Conservation (phyloP, 2,329 filamentous ascomycete species). For the Ramularia collo-cygni region DNA sequence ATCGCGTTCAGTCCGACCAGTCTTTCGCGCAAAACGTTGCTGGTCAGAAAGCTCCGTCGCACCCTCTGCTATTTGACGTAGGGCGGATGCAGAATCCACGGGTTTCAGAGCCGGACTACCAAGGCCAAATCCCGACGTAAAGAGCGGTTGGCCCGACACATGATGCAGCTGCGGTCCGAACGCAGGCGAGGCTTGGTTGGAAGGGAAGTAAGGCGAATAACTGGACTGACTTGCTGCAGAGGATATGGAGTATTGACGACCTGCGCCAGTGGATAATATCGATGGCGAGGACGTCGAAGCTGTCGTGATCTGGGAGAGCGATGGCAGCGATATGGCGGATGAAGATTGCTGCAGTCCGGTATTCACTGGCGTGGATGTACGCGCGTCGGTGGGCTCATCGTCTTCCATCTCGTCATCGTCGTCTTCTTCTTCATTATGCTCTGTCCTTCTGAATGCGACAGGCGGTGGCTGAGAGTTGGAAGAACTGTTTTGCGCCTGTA, state of each 20-base stretch:
- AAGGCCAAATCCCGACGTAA: constrained; percentile 19
- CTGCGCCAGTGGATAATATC: constrained; percentile 21
- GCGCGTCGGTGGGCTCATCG: constrained; percentile 18
- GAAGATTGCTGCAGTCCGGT: constrained; percentile 14
- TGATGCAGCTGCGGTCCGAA: constrained; percentile 44
- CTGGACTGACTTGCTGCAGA: constrained; percentile 31
- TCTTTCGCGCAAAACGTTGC: constrained; percentile 13
- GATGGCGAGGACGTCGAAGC: constrained; percentile 32
- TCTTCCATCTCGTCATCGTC: constrained; percentile 54
- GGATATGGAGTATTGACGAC: constrained; percentile 33
- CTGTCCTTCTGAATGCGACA: constrained; percentile 23
- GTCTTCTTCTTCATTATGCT: constrained; percentile 35
- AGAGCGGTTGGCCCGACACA: constrained; percentile 17
- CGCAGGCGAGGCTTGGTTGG: constrained; percentile 50
- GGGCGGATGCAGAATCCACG: constrained; percentile 38
- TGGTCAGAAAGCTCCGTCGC: constrained; percentile 22
- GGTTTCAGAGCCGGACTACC: constrained; percentile 47
- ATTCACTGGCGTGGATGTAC: constrained; percentile 30
- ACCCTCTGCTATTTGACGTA: constrained; percentile 25
- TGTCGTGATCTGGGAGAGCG: constrained; percentile 33
- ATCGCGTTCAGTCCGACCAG: constrained; percentile 25
- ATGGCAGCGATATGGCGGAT: constrained; percentile 33
- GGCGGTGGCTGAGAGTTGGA: constrained; percentile 19
- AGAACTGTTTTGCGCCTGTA: constrained; percentile 54
- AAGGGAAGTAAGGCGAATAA: constrained; percentile 34